Evolutionary conservation across 108 stramenopile genomes (phyloP).

Genomic region (Cylindrotheca fusiformis): DNA sequence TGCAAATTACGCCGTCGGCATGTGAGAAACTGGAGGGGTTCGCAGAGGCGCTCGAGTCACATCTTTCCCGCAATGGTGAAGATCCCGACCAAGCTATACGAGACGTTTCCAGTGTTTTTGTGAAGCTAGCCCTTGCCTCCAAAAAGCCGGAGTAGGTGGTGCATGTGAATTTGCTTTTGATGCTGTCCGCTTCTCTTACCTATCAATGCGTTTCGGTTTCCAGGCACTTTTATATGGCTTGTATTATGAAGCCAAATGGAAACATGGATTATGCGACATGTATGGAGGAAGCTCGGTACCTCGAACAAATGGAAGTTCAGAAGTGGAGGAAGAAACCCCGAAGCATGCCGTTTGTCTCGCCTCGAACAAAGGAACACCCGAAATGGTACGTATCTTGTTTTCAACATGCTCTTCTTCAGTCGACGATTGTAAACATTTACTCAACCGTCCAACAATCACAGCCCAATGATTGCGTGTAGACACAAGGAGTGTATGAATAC

Average conservation of each 20-base stretch:
- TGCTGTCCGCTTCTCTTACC: not conserved
- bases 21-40: constrained; percentile 2
- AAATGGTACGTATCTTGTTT: constrained; percentile 16
- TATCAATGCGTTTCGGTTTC: not conserved
- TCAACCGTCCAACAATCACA: constrained; percentile 14
- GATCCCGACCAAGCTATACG: constrained; percentile 18
- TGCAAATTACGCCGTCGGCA: constrained; percentile 15
- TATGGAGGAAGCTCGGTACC: constrained; percentile 16
- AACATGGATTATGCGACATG: constrained; percentile 58
- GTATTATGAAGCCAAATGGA: constrained; percentile 51
- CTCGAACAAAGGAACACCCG: constrained; percentile 34
- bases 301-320: not conserved
- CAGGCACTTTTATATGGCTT: constrained; percentile 53
- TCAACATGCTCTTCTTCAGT: too few relatives aligned
- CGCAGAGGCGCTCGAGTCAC: constrained; percentile 22
- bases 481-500: constrained; percentile 29
- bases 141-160: constrained; percentile 41
- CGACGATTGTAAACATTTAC: too few relatives aligned
- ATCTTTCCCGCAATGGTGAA: constrained; percentile 9
- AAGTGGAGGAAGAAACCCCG: constrained; percentile 47
- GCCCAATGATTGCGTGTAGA: constrained; percentile 34
- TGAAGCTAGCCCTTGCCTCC: constrained; percentile 29
- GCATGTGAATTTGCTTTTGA: constrained; percentile 1
- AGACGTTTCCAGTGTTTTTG: constrained; percentile 33
- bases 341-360: constrained; percentile 40